Base-by-base conservation (phyloP, 2,329 filamentous ascomycete species). In the Atkinsonella hypoxylon region DNA sequence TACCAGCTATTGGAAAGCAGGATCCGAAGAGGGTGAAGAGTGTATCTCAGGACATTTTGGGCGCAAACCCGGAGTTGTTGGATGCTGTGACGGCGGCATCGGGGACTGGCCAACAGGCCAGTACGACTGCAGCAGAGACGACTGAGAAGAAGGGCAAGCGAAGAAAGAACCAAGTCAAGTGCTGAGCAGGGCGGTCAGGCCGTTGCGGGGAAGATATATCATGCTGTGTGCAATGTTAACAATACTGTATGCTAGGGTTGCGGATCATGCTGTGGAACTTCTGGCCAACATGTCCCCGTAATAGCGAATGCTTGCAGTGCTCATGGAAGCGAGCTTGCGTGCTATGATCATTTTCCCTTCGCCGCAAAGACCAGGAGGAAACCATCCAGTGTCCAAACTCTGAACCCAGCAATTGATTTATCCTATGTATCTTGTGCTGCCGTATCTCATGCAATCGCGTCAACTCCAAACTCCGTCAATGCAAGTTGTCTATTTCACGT, bases 1-100 rank as follows among this genome's bases (percentile, higher is more conserved):
- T 91, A 3, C 78, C 82, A 1, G 63, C 77, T 32, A 76, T 91
- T 54, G 86, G 82, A 47, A 74, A 74, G 57, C 75, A 75, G 32
- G 87, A 91, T 59, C 77, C 82, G 38, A 77, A 78, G 64, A 73
- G 76, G 51, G 73, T 73, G n/a, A 62, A 60, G 53, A 57, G 62
- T 39, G 61, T 64, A 3, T 60, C 67, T 6, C 62, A 68, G 47
- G 63, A 68, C 30, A 59, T 70, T 36, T 54, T 69, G 8, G 64
- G 68, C 31, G 66, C 68, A 30, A 68, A 69, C 47, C 62, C 75
- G 1, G 72, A 74, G 39, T 66, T 79, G 44, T 64, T 81, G 51
- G 71, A 76, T 51, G 73, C 74, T 11, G 58, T 75, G 48, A 59
- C 74, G 18, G 67, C 69, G 6, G 47, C 10, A 15, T 31, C 41